Evolutionary conservation across 106 monocot genomes (phyloP), one percentile per base, ranked within the genome.

Genomic region (Dioscorea dumetorum): DNA sequence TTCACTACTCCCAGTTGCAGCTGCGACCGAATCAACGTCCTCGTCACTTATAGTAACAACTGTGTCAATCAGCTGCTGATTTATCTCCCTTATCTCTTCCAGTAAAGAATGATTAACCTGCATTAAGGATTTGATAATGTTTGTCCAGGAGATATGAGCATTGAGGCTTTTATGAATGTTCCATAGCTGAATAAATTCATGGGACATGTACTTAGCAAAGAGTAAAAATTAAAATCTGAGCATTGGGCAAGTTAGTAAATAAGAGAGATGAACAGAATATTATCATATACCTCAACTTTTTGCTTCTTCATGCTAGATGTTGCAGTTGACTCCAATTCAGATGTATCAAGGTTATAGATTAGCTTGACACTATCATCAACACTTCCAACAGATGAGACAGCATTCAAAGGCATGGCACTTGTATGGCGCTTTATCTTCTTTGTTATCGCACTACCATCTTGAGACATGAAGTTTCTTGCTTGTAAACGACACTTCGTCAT

Each of bases 401-500:
- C 69, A 81, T 79, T 85, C 53, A 87, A 72, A 48, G 89, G 93
- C 86, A 90, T 84, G 24, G 84, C 85, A 77, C 79, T 87, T 58
- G 83, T 81, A 51, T 84, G 81, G 12, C 86, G 78, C 72, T 94
- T 94, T 77, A 94, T 94, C 76, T 94, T 94, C 72, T 86, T 94
- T 33, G 78, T 69, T 63, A 70, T 57, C 60, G 81, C 70, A 67
- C 48, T 67, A 19, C 80, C 84, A 82, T 93, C 86, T 62, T 86
- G 89, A 34, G 80, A 67, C 60, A 89, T 86, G 67, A 87, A 89
- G 58, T 81, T 86, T 68, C 77, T 81, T 20, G 93, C 89, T 75
- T 94, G 93, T 73, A 90, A 63, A 54, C 89, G 81, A 18, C 93
- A 89, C 69, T 94, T 94, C 15, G 89, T 94, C 84, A 94, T 94